Evolutionary conservation across 2,329 filamentous ascomycete species (phyloP).

Genomic region (Cryphonectria japonica): DNA sequence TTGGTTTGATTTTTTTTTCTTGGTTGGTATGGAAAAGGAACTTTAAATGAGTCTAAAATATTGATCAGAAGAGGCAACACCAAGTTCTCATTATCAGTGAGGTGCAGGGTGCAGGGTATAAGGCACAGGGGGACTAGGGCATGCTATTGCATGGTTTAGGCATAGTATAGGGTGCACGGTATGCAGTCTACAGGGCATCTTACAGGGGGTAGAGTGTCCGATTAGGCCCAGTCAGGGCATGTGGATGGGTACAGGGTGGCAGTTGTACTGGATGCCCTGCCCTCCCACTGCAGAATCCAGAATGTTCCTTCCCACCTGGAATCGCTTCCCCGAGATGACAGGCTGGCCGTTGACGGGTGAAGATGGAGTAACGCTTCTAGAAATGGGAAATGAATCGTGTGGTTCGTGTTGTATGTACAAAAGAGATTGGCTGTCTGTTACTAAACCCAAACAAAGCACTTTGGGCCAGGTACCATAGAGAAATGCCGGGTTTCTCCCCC

Average conservation of each 20-base stretch:
- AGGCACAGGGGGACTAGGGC: neutral
- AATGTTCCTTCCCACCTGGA: neutral
- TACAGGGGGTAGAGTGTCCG: neutral
- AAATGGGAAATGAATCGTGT: neutral
- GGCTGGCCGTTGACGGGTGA: conserved; percentile 2
- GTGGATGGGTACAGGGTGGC: neutral
- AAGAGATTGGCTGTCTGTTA: neutral
- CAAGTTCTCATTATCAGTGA: neutral
- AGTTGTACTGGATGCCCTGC: conserved; percentile 1
- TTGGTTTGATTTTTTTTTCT: neutral
- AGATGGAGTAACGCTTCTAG: neutral
- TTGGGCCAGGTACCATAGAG: neutral
- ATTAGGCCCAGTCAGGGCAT: neutral
- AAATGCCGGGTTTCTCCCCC: neutral
- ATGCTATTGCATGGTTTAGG: neutral
- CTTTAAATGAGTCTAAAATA: conserved; percentile 8
- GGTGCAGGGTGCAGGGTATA: neutral
- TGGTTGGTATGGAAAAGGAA: neutral
- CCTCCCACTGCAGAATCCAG: neutral
- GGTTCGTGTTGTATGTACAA: neutral
- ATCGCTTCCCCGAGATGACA: conserved; percentile 6
- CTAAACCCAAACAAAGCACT: neutral
- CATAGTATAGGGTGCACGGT: neutral
- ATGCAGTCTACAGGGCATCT: neutral
- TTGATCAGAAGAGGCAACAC: conserved; percentile 2